Conservation (phyloP, 176 grass and related monocot genomes). For the Pontederia paniculata region DNA sequence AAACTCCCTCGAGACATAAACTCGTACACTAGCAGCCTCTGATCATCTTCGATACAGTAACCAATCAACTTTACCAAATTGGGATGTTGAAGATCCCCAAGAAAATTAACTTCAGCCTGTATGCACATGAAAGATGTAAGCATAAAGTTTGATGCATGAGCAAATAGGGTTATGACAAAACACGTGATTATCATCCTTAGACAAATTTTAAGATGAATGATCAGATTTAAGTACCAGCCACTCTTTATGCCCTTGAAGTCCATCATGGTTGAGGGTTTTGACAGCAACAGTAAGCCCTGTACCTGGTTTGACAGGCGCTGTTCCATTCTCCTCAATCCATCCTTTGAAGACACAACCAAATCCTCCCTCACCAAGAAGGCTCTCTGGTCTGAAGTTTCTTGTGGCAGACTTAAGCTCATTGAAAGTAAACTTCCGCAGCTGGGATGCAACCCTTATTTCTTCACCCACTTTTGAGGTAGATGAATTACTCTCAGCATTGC, state of each 20-base stretch:
- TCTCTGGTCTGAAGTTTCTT: conserved; percentile 93
- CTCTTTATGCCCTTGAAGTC: conserved; percentile 94
- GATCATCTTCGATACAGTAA: conserved; percentile 98
- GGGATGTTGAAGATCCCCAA: conserved; percentile 92
- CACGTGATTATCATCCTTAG: conserved; percentile 3
- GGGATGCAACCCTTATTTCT: conserved; percentile 74
- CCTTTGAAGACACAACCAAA: conserved; percentile 98
- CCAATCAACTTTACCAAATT: conserved; percentile 95
- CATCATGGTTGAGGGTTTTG: conserved; percentile 94
- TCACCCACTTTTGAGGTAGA: conserved; percentile 70
- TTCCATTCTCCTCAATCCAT: conserved; percentile 97
- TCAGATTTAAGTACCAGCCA: conserved; percentile 54
- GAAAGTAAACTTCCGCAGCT: conserved; percentile 85
- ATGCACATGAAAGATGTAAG: neutral
- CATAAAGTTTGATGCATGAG: neutral
- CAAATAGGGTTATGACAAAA: conserved; percentile 1
- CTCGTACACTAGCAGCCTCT: conserved; percentile 87
- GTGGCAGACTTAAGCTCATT: conserved; percentile 82
- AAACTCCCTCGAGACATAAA: conserved; percentile 96
- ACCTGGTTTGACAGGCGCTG: conserved; percentile 84
- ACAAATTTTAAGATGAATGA: neutral
- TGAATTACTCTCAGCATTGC: conserved; percentile 58
- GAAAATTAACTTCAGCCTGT: conserved; percentile 95
- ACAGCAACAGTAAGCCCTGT: conserved; percentile 92
- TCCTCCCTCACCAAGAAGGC: conserved; percentile 92